Base-by-base conservation (phyloP, 768 basidiomycete genomes). In the Cystobasidium onofrii region DNA sequence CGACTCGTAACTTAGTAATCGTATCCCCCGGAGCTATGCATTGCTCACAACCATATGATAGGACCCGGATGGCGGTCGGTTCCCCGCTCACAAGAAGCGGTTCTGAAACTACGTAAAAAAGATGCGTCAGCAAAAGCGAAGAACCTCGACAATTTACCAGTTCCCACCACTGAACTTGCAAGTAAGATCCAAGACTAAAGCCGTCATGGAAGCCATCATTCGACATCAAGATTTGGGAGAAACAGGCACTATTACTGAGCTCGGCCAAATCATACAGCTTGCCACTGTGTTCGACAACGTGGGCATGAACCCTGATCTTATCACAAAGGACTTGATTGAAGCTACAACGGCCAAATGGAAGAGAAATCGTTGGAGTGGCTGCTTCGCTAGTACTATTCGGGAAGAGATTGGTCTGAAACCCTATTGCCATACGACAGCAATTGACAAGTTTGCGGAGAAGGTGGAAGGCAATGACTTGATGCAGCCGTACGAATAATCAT, bases 331-430 rank as follows among this genome's bases (percentile, higher is more conserved):
- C 15, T 18, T 39, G 15, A 61, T 61, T 39, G 60, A 61, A 61
- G 36, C 10, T 18, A 39, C 36, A 39, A 39, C 36, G 7, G 27
- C 10, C 31, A 39, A 33, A 27, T 61, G 60, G 60, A 33, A 33
- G n/a, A 33, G 60, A 61, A 61, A 61, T 39, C 12, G 60, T 15
- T 61, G 60, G 60, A 33, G 7, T 33, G 60, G 60, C 25, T 61
- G 60, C 60, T 61, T 61, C 27, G 60, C 60, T 33, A 61, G 60
- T 39, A 61, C 60, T 6, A 61, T 61, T 23, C 10, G 25, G 60
- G 60, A 61, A n/a, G 60, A 61, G n/a, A 61, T 61, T 61, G 60
- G 60, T 4, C 27, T 61, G 60, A 61, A 61, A n/a, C 60, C 60
- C 3, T 61, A 39, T 17, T 61, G 60, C 36, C 60, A 61, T 27